Evolutionary conservation across 2,329 filamentous ascomycete genomes (phyloP).

Genomic region (Plenodomus biglobosus): DNA sequence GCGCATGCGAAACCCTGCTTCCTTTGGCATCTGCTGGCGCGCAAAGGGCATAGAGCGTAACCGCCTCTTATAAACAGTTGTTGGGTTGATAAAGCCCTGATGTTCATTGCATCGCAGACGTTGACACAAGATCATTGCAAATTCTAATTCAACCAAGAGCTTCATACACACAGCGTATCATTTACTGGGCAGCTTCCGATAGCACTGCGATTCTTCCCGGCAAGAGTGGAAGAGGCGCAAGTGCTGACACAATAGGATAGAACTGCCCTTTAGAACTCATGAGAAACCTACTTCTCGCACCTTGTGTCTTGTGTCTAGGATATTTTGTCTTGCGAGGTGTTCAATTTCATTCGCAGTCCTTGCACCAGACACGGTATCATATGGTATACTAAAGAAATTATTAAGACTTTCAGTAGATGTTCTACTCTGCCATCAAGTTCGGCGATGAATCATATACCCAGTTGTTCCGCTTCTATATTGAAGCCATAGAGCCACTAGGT

Average conservation of each 20-base stretch:
- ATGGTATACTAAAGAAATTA: no score
- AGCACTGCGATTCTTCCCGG: constrained; percentile 48
- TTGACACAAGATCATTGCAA: no score
- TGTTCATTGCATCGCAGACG: constrained; percentile 60
- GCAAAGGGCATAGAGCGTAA: constrained; percentile 46
- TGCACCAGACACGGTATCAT: constrained; percentile 46
- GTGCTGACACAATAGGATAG: constrained; percentile 57
- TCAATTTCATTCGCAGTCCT: constrained; percentile 47
- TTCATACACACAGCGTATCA: no score
- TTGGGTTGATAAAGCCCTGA: constrained; percentile 57
- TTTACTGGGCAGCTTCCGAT: constrained; percentile 54
- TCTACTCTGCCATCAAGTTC: constrained; percentile 43
- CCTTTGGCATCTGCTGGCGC: constrained; percentile 50
- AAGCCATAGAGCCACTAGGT: constrained; percentile 52
- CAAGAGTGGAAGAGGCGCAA: constrained; percentile 55
- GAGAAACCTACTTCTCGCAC: constrained; percentile 51
- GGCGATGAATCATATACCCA: constrained; percentile 54
- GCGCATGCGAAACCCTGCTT: constrained; percentile 52
- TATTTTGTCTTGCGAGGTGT: constrained; percentile 49
- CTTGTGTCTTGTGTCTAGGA: constrained; percentile 55
- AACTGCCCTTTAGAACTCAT: constrained; percentile 57
- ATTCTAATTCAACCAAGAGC: no score
- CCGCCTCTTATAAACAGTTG: constrained; percentile 30
- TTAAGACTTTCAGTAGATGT: constrained; percentile 36
- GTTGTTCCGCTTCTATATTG: constrained; percentile 47